Percentiles rank a stretch among this genome's conserved stretches.
Conservation (phyloP, 352 stramenopile genomes). For the Phytophthora aleatoria region DNA sequence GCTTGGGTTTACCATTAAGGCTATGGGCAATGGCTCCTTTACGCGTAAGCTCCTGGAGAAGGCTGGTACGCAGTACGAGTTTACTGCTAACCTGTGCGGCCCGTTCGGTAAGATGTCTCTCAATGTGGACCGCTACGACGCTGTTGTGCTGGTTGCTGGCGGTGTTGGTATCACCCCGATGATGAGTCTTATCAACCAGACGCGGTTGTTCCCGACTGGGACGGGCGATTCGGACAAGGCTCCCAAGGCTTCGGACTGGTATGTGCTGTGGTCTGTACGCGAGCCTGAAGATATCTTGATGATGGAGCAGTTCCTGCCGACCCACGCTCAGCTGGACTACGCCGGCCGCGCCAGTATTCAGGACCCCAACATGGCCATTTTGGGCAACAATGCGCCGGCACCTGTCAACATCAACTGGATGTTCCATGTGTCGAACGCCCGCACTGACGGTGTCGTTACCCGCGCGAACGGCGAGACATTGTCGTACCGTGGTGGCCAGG, state of each 20-base stretch:
- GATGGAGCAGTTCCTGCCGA: constrained; percentile 72
- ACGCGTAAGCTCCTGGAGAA: constrained; percentile 55
- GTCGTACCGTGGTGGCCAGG: constrained; percentile 52
- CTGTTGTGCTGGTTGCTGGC: constrained; percentile 67
- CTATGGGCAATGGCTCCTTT: constrained; percentile 57
- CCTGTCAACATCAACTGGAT: constrained; percentile 59
- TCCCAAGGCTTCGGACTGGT: constrained; percentile 49
- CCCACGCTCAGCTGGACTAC: constrained; percentile 49
- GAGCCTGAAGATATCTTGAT: constrained; percentile 68
- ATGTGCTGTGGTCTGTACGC: constrained; percentile 70
- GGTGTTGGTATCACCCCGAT: constrained; percentile 83
- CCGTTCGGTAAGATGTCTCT: constrained; percentile 72
- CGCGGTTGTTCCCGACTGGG: constrained; percentile 36
- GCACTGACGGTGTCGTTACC: constrained; percentile 45
- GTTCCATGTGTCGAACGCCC: constrained; percentile 66
- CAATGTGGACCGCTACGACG: constrained; percentile 68
- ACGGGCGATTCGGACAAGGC: constrained; percentile 21
- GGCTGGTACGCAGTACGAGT: constrained; percentile 44
- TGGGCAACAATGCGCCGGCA: constrained; percentile 18
- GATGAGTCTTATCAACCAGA: constrained; percentile 79
- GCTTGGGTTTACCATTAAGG: constrained; percentile 79
- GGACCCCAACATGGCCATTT: constrained; percentile 50
- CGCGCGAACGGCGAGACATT: constrained; percentile 62
- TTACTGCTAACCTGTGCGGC: constrained; percentile 64
- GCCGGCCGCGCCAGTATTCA: constrained; percentile 41